Base-by-base conservation (phyloP, 2,329 filamentous ascomycete genomes). In the Aspergillus tubingensis region DNA sequence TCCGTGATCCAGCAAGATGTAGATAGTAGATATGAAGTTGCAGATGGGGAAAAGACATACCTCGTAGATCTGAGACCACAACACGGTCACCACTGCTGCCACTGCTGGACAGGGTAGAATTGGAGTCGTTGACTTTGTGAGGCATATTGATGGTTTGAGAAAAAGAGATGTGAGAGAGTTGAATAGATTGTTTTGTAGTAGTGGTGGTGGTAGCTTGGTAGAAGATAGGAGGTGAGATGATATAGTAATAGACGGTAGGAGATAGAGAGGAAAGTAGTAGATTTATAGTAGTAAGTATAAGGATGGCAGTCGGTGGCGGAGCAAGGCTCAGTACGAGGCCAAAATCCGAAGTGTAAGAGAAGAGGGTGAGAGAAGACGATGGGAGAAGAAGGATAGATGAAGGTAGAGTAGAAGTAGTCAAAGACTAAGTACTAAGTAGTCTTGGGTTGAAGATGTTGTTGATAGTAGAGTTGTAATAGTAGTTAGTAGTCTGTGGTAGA, bases 51-150 rank as follows among this genome's bases (percentile, higher is more conserved):
- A 25, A 41, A 43, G 58, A 67, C 70, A 64, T 73, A 75, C 72
- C 68, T 67, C 69, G 70, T 54, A 70, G 64, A 61, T 72, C 67
- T 32, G 70, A 64, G 58, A 72, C 63, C 8, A 71, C 67, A 10
- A 71, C 69, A 30, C 68, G 70, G 62, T 72, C 68, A 51, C 65
- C 63, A 60, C 67, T 73, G 58, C 72, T 73, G 60, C 61, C 68
- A 58, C 62, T 65, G 64, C 70, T 74, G 63, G 70, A 70, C 47
- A 74, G 64, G n/a, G 72, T 74, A 54, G 72, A 72, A 65, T 72
- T 73, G 59, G 73, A 75, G 60, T 74, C 68, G 67, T 73, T 75
- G 65, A 70, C 66, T 65, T 74, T 75, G 67, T 71, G 70, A 61
- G 73, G 73, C 73, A 75, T 74, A 53, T 38, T 71, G 62, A 30